phyloP scores from a whole-genome alignment of 2,329 filamentous ascomycete species.

The Aspergillus floridensis region DNA sequence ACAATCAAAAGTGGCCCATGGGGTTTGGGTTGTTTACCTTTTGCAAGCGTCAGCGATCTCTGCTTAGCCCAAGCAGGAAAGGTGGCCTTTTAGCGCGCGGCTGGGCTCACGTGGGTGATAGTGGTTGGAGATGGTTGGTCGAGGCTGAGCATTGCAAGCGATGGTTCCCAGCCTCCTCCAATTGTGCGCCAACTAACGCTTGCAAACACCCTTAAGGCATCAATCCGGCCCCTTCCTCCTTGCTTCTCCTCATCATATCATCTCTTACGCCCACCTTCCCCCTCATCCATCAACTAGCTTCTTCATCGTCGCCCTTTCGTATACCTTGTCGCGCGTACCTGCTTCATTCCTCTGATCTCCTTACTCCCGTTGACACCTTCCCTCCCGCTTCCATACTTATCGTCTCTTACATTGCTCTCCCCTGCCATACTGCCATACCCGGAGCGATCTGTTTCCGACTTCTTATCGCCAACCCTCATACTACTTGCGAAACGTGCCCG shows the following conservation, averaged over 20 bases:
- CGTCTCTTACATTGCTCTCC: neutral
- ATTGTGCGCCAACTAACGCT: constrained; percentile 15
- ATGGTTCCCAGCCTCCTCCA: constrained; percentile 24
- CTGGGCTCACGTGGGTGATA: constrained; percentile 26
- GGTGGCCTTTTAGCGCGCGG: constrained; percentile 20
- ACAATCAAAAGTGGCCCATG: constrained; percentile 13
- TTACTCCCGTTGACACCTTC: constrained; percentile 14
- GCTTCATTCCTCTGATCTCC: constrained; percentile 17
- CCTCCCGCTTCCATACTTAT: constrained; percentile 6
- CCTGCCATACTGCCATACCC: neutral
- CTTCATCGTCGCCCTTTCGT: constrained; percentile 3
- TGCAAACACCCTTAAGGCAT: constrained; percentile 28
- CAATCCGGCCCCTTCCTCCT: constrained; percentile 20
- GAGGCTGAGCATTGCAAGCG: constrained; percentile 17
- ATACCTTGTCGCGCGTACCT: neutral
- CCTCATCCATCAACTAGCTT: neutral
- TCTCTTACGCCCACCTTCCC: neutral
- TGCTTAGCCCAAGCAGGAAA: constrained; percentile 16
- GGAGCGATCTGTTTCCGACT: constrained; percentile 2
- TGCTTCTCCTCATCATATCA: constrained; percentile 17
- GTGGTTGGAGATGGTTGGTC: constrained; percentile 21
- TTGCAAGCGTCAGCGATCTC: constrained; percentile 9
- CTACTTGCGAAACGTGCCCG: constrained; percentile 13
- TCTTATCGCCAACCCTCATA: constrained; percentile 4
- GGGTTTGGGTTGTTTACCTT: constrained; percentile 14